Evolutionary conservation across 2,329 filamentous ascomycete genomes (phyloP), one percentile per base, ranked within the genome.

Genomic region (Botryotinia convoluta): DNA sequence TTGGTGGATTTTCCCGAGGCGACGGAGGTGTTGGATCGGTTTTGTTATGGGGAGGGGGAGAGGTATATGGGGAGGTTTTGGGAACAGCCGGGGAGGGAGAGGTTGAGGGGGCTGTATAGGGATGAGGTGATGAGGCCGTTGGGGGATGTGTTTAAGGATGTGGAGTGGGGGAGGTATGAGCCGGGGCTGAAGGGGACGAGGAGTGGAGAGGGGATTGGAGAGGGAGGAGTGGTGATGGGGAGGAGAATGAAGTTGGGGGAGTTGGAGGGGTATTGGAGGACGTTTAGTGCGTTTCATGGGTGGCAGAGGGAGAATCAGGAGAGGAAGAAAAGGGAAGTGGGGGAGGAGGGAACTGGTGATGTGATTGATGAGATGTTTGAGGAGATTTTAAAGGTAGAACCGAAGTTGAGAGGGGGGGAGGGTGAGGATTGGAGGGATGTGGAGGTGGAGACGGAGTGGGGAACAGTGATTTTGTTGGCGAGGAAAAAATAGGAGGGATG

Each of bases 361-460:
- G 78, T 91, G 60, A 83, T 89, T n/a, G 90, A 92, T 81, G 79
- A 86, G 74, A 84, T 91, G 83, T 88, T 90, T 82, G 88, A 90
- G 73, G 83, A 84, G 74, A 87, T 91, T 78, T 79, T 87, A 7
- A 83, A 84, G 71, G 83, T 81, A n/a, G 87, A 89, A 76, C 84
- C 85, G 6, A 82, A 84, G 73, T 89, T 87, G 87, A 85, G 83
- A 76, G 82, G 81, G 2, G 77, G 81, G 35, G 74, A 62, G 73
- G 86, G 85, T 1, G 83, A 85, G 59, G 77, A 77, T 29, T 91
- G 89, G 87, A 83, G 83, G 74, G 84, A 89, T 69, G 81, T 85
- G 62, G 83, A 87, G 77, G 84, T 90, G 16, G 85, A 88, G 74
- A 85, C 85, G 69, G 87, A 90, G 76, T 91, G 89, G 89, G 89